Percentiles rank a stretch among this genome's conserved stretches.
These are phyloP conservation scores for Gamsiella multidivaricata DNA, from an alignment of 192 early-diverging fungal species.

Conservation along the genomic window DNA sequence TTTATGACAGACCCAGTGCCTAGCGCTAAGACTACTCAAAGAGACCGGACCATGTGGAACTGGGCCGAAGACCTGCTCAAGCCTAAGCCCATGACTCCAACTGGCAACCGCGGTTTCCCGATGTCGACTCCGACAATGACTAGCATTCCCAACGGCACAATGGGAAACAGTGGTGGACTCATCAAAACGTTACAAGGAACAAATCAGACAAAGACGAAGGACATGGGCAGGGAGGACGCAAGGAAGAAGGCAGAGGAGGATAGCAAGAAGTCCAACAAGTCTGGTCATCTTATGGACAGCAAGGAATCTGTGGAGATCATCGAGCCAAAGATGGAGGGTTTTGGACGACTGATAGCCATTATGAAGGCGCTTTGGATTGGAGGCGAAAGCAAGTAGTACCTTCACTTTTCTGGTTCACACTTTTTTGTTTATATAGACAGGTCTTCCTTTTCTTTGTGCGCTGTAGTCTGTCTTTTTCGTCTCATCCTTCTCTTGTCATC, in stretches of 20 bases:
- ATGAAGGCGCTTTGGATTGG: conserved; percentile 24
- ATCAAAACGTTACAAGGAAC: conserved; percentile 27
- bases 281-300: background rate
- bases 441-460: no score
- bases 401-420: background rate
- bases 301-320: background rate
- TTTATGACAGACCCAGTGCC: background rate
- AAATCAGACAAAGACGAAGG: no score
- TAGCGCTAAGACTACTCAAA: background rate
- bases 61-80: conserved; percentile 41
- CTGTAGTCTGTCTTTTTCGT: background rate
- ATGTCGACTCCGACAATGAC: background rate
- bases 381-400: background rate
- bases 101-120: conserved; percentile 12
- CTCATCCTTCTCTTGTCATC: background rate
- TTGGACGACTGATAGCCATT: conserved; percentile 24
- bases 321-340: background rate
- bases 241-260: background rate
- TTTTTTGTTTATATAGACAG: background rate
- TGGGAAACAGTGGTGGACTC: conserved; percentile 24
- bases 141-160: conserved; percentile 9
- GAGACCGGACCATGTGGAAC: conserved; percentile 12
- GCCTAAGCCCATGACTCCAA: conserved; percentile 10
- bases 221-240: no score
- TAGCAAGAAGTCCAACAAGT: background rate